These are phyloP conservation scores for Prunus campanulata DNA, from an alignment of 306 rosid species.

Conservation along the genomic window DNA sequence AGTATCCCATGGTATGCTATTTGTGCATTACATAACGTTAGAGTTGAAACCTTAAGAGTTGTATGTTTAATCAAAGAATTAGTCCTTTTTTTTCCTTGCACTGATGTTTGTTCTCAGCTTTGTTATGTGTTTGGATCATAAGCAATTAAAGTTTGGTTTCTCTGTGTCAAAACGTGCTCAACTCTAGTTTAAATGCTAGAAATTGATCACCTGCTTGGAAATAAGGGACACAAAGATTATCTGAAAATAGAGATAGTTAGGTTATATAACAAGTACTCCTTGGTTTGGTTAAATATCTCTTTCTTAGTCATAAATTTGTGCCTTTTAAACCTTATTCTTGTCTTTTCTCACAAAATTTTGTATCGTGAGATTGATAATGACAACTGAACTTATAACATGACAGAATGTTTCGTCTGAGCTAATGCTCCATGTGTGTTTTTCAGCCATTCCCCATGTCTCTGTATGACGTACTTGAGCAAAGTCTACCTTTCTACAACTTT, in stretches of 20 bases:
- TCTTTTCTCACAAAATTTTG: background rate
- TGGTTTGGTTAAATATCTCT: background rate
- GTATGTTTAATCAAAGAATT: background rate
- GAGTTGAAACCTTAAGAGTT: background rate
- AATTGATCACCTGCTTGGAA: background rate
- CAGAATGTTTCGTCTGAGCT: slow-evolving; percentile 3
- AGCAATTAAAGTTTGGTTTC: too few relatives aligned
- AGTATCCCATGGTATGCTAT: slow-evolving; percentile 56
- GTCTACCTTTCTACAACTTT: slow-evolving; percentile 68
- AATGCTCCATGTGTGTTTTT: slow-evolving; percentile 21
- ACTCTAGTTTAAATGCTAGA: too few relatives aligned
- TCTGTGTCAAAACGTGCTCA: too few relatives aligned
- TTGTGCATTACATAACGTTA: background rate
- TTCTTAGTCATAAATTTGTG: background rate
- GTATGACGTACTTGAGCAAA: slow-evolving; percentile 67
- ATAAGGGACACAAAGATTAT: background rate
- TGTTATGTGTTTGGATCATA: too few relatives aligned
- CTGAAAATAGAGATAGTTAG: background rate
- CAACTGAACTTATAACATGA: background rate
- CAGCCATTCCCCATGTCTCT: slow-evolving; percentile 66
- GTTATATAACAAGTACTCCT: background rate
- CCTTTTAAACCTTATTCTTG: background rate
- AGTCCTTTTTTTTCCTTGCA: too few relatives aligned
- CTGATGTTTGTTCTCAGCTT: too few relatives aligned
- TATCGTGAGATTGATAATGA: background rate